Evolutionary conservation across 208 protist species (phyloP), one percentile per base, ranked within the genome.

Genomic region (Acanthamoeba divionensis): DNA sequence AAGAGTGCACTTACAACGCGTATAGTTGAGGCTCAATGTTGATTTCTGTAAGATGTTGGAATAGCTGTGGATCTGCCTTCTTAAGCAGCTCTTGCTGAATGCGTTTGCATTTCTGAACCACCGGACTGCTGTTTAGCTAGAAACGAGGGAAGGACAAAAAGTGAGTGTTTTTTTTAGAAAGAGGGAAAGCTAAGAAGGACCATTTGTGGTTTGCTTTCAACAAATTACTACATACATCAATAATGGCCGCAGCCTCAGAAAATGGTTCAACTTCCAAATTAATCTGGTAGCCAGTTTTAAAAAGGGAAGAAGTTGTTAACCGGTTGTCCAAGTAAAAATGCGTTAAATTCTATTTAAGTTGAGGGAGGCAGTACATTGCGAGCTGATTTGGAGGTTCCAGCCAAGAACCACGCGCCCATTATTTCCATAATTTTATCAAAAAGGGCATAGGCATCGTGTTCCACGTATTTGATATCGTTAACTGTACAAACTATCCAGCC

Each of bases 11-110:
- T 41, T 83, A 93, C 87, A 94, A 21, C 38, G 90, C 55, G 57
- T 93, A 95, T 13, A 95, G 55, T 83, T 95, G 93, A 10, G 93
- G 93, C 66, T 95, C 91, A 18, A 95, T 95, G n/a, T 93, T 38
- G 4, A 95, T 26, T n/a, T 89, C 55, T 10, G 57, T 50, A 0
- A 95, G 77, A 15, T 94, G 89, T 41, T 79, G 13, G 44, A 89
- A 91, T 38, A 95, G 87, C 24, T 91, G 62, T 5, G 66, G 85
- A 69, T 94, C 93, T 21, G 85, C 77, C 62, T 93, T 33, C 63
- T 55, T 85, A 5, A 95, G 54, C 44, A 94, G 47, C n/a, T 79
- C 36, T 26, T 93, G 66, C 31, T 95, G 93, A 21, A 95, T 93
- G 38, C 65, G 83, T 82, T 92, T 91, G 77, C 93, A 94, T 24